Conservation (phyloP, 2,329 filamentous ascomycete genomes). For the Trichoderma aggressivum region DNA sequence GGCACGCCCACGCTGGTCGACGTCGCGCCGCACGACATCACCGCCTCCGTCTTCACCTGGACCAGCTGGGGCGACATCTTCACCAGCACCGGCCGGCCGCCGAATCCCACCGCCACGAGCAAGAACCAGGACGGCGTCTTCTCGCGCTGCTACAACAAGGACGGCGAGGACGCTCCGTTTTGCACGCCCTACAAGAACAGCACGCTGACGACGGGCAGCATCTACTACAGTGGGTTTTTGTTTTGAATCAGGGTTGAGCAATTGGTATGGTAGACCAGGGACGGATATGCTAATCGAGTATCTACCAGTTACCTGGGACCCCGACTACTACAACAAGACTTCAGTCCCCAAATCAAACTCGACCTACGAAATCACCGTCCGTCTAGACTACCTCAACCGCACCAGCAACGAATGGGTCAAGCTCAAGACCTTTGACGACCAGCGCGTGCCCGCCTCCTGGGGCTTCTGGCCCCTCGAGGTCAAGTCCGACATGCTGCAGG, state of each 20-base stretch:
- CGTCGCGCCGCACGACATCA: slow-evolving; percentile 45
- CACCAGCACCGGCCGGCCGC: slow-evolving; percentile 43
- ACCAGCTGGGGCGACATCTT: slow-evolving; percentile 36
- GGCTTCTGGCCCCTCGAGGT: slow-evolving; percentile 50
- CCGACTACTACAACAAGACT: slow-evolving; percentile 45
- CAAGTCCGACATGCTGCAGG: slow-evolving; percentile 36
- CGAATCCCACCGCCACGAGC: slow-evolving; percentile 43
- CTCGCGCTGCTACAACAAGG: slow-evolving; percentile 45
- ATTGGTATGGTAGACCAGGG: too few species aligned
- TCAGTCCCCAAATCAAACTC: slow-evolving; percentile 26
- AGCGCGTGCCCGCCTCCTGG: slow-evolving; percentile 38
- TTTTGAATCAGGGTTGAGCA: too few species aligned
- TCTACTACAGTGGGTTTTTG: slow-evolving; percentile 49
- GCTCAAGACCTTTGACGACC: slow-evolving; percentile 34
- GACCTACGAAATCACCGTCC: slow-evolving; percentile 33
- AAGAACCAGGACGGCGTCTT: slow-evolving; percentile 47
- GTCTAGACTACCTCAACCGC: slow-evolving; percentile 41
- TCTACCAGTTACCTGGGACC: slow-evolving; percentile 55
- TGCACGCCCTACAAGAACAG: slow-evolving; percentile 46
- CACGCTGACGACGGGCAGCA: slow-evolving; percentile 43
- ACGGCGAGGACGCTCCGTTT: slow-evolving; percentile 48
- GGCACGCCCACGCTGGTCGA: slow-evolving; percentile 41
- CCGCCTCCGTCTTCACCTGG: slow-evolving; percentile 41
- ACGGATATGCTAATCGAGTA: neutral
- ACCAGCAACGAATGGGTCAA: slow-evolving; percentile 36